Percentiles rank a stretch among this genome's conserved stretches.
phyloP scores from a whole-genome alignment of 2,329 filamentous ascomycete genomes.

The Fusarium proliferatum region DNA sequence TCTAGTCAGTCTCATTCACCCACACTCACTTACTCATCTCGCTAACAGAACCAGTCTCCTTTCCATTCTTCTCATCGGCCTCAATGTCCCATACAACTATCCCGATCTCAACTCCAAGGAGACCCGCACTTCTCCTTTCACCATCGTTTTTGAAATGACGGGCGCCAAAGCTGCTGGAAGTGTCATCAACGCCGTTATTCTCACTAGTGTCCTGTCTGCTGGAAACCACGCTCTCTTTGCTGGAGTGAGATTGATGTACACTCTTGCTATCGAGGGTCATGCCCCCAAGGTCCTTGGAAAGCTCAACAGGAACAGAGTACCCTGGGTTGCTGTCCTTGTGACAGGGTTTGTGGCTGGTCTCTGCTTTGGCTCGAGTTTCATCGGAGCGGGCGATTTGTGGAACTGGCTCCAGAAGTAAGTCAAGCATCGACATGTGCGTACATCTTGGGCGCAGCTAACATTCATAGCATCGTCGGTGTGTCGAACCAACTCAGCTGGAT shows the following conservation, averaged over 20 bases:
- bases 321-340: conserved; percentile 57
- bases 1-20: conserved; percentile 49
- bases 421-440: not conserved
- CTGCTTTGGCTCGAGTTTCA: conserved; percentile 73
- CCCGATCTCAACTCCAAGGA: conserved; percentile 48
- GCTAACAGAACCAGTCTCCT: conserved; percentile 46
- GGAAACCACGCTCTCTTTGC: conserved; percentile 54
- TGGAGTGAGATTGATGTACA: conserved; percentile 50
- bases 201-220: conserved; percentile 52
- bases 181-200: conserved; percentile 70
- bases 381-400: conserved; percentile 73
- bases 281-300: conserved; percentile 65
- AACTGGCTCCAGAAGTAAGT: conserved; percentile 72
- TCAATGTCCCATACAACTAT: conserved; percentile 68
- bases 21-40: not conserved
- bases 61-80: conserved; percentile 59
- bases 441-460: conserved; percentile 15
- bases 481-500: conserved; percentile 76
- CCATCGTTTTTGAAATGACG: conserved; percentile 69
- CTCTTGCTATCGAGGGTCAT: conserved; percentile 56
- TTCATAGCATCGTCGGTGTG: conserved; percentile 68
- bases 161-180: conserved; percentile 63
- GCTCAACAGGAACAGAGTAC: conserved; percentile 51
- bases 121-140: conserved; percentile 56
- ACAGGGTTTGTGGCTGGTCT: conserved; percentile 68